Conservation (phyloP, 129 eudicot genomes). For the Scalesia atractyloides region DNA sequence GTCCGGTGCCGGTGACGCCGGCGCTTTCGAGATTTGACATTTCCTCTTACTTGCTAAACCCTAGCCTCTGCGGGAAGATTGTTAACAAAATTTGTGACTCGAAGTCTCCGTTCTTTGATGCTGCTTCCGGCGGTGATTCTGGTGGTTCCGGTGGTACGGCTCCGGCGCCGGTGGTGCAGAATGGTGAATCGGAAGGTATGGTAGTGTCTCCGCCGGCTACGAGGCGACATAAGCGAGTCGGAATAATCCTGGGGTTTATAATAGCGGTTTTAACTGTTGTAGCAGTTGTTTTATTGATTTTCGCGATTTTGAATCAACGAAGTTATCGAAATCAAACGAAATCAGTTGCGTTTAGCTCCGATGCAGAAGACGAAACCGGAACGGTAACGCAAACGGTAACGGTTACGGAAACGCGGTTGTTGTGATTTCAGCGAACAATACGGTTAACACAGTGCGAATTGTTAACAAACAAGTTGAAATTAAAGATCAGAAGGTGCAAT, state of each 20-base stretch:
- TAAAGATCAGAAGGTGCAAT: constrained; percentile 33
- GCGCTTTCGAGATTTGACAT: constrained; percentile 47
- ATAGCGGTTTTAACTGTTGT: constrained; percentile 47
- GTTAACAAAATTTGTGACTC: constrained; percentile 52
- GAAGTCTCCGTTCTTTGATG: constrained; percentile 48
- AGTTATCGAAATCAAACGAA: constrained; percentile 25
- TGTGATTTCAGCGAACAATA: constrained; percentile 19
- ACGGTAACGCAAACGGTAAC: not conserved
- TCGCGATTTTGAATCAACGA: constrained; percentile 38
- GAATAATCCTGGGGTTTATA: constrained; percentile 52
- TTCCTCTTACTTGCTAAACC: constrained; percentile 54
- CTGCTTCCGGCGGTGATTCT: constrained; percentile 32
- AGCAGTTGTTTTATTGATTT: constrained; percentile 45
- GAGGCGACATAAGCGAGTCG: constrained; percentile 40
- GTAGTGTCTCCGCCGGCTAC: constrained; percentile 37
- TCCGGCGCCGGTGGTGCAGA: constrained; percentile 47
- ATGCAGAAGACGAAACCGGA: constrained; percentile 22
- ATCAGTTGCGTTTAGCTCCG: constrained; percentile 18
- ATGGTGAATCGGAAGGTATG: constrained; percentile 49
- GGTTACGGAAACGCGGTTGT: constrained; percentile 6
- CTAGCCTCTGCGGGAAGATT: constrained; percentile 70
- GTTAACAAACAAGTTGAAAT: constrained; percentile 28
- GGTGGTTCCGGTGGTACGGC: constrained; percentile 28
- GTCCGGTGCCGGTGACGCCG: constrained; percentile 59
- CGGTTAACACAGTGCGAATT: constrained; percentile 12